Percentiles rank a stretch among this genome's conserved stretches.
These are phyloP conservation scores for Diaporthe ilicicola DNA, from an alignment of 2,329 filamentous ascomycete genomes.

Conservation along the genomic window DNA sequence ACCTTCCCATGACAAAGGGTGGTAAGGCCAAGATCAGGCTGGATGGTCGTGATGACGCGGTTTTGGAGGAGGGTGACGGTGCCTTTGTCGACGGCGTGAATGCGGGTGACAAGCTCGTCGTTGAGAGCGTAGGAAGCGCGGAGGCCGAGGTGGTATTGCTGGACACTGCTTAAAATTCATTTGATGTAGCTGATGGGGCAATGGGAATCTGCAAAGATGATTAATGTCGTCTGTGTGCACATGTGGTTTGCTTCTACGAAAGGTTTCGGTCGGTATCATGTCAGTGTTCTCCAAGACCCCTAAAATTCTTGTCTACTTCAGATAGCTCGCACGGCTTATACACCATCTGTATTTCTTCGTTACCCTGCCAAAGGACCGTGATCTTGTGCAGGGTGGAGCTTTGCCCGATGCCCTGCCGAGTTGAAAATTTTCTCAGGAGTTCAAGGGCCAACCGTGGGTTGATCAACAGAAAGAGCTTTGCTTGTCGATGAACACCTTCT, in stretches of 20 bases:
- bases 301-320: too few relatives aligned
- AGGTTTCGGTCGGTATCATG: too few relatives aligned
- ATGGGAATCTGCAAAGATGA: too few relatives aligned
- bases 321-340: too few relatives aligned
- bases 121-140: conserved; percentile 73
- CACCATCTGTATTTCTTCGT: too few relatives aligned
- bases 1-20: conserved; percentile 80
- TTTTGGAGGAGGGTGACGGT: conserved; percentile 81
- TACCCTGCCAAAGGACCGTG: too few relatives aligned
- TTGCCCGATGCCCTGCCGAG: too few relatives aligned
- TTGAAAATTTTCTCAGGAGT: too few relatives aligned
- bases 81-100: conserved; percentile 75
- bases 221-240: too few relatives aligned
- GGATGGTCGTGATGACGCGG: conserved; percentile 70
- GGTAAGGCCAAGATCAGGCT: conserved; percentile 77
- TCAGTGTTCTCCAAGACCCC: too few relatives aligned
- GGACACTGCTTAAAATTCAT: conserved; percentile 51
- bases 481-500: not conserved
- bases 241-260: too few relatives aligned
- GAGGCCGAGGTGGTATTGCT: conserved; percentile 76
- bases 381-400: too few relatives aligned
- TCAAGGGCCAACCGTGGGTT: not conserved
- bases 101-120: conserved; percentile 68
- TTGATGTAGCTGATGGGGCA: not conserved
- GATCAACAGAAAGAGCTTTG: not conserved